phyloP scores from a whole-genome alignment of 331 rosid genomes.

The Arachis monticola region DNA sequence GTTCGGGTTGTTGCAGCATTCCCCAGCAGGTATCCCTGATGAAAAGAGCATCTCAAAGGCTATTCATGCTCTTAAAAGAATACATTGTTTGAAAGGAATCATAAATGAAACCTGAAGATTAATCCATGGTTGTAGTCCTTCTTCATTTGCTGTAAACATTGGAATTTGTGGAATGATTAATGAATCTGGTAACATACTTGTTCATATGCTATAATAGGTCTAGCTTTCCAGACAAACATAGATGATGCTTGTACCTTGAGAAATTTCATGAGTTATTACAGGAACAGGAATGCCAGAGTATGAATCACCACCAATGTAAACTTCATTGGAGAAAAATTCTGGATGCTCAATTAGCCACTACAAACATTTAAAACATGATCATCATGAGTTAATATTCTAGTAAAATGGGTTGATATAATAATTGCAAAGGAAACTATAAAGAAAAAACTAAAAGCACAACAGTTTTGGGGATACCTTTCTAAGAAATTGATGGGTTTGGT shows the following conservation, averaged over 20 bases:
- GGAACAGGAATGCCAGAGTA: constrained; percentile 67
- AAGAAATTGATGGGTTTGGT: constrained; percentile 53
- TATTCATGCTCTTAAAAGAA: not conserved
- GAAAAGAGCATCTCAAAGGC: not conserved
- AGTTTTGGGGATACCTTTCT: constrained; percentile 38
- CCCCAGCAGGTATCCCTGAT: constrained; percentile 63
- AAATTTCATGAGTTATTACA: constrained; percentile 47
- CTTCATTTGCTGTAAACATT: constrained; percentile 53
- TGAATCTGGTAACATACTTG: not conserved
- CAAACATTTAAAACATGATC: constrained; percentile 11
- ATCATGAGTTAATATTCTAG: not conserved
- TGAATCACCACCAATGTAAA: constrained; percentile 67
- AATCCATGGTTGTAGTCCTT: constrained; percentile 50
- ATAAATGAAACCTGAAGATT: constrained; percentile 54
- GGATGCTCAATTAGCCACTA: constrained; percentile 72
- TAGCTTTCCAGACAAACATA: not conserved
- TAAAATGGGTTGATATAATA: not conserved
- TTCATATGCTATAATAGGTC: not conserved
- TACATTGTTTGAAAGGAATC: not conserved
- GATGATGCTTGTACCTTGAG: constrained; percentile 45
- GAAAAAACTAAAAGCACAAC: not conserved
- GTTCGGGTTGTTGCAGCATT: constrained; percentile 40
- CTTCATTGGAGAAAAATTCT: constrained; percentile 52
- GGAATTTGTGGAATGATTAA: not conserved
- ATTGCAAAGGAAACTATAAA: not conserved